A percentile compares a stretch with the other conserved stretches of the same genome.
Evolutionary conservation across 371 early-diverging fungal genomes (phyloP).

Genomic region (Mortierella sp.): DNA sequence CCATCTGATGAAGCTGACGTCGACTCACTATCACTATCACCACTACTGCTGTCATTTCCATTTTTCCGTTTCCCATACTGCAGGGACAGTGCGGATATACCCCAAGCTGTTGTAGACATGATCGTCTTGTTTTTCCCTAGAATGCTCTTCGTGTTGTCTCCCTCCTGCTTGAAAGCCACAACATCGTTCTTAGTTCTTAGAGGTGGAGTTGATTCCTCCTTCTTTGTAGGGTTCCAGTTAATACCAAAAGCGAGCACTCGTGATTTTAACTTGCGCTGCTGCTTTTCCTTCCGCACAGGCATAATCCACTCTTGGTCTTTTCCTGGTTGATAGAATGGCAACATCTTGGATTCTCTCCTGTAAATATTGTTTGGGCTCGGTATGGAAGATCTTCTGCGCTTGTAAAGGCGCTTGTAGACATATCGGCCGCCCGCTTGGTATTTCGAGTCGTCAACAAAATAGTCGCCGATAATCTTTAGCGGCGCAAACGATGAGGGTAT

Average conservation of each 20-base stretch:
- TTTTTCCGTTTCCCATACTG: conserved; percentile 14
- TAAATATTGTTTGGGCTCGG: conserved; percentile 3
- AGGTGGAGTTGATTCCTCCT: background rate
- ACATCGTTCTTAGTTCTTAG: background rate
- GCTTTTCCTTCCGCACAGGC: conserved; percentile 22
- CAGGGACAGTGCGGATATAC: conserved; percentile 19
- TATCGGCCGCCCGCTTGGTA: conserved; percentile 50
- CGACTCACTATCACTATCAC: conserved; percentile 30
- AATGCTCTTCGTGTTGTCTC: background rate
- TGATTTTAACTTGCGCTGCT: conserved; percentile 4
- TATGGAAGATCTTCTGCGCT: conserved; percentile 31
- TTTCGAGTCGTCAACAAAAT: conserved; percentile 51
- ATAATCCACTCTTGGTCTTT: conserved; percentile 51
- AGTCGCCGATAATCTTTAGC: conserved; percentile 41
- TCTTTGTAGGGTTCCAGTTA: conserved; percentile 20
- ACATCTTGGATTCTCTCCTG: conserved; percentile 28
- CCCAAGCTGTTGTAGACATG: conserved; percentile 17
- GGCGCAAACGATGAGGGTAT: conserved; percentile 54
- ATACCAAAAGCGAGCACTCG: conserved; percentile 4
- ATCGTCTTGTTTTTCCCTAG: background rate
- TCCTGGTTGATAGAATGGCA: conserved; percentile 52
- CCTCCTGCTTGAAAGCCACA: background rate
- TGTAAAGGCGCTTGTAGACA: conserved; percentile 42
- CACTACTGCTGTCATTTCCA: conserved; percentile 20
- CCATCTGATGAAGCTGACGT: conserved; percentile 21